Conservation (phyloP, 225 moss, liverwort and hornwort genomes). For the Bryoerythrophyllum caledonicum region DNA sequence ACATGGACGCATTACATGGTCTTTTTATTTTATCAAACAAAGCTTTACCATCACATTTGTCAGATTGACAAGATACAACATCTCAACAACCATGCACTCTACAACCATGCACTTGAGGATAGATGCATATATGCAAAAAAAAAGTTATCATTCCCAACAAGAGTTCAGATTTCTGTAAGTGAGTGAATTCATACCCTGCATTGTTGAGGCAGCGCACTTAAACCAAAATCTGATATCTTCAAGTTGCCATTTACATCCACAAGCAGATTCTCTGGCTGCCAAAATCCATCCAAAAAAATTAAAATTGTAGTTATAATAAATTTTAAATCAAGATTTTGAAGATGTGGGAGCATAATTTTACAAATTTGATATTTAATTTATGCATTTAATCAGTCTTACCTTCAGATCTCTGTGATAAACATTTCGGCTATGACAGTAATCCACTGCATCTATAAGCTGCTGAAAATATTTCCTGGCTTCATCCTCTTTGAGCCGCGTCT, state of each 20-base stretch:
- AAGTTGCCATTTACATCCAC: constrained; percentile 81
- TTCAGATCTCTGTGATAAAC: constrained; percentile 98
- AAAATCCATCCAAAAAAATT: constrained; percentile 17
- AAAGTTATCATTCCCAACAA: too few relatives aligned
- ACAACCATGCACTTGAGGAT: not conserved
- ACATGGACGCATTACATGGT: too few relatives aligned
- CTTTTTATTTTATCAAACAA: constrained; percentile 8
- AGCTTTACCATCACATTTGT: not conserved
- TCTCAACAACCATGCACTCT: not conserved
- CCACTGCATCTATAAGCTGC: constrained; percentile 95
- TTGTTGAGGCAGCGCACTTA: constrained; percentile 92
- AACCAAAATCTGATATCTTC: constrained; percentile 91
- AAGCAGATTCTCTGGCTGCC: constrained; percentile 91
- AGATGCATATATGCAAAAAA: not conserved
- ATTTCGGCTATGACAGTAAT: constrained; percentile 90
- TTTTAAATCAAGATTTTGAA: not conserved
- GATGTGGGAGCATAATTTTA: too few relatives aligned
- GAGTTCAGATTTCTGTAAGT: not conserved
- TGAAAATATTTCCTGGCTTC: constrained; percentile 96
- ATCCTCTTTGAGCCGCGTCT: constrained; percentile 89
- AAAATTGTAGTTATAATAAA: not conserved
- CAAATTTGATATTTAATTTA: not conserved
- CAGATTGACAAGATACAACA: constrained; percentile 1
- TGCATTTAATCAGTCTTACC: constrained; percentile 34
- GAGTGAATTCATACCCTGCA: constrained; percentile 56